Evolutionary conservation across 73 alveolate genomes (phyloP).

Genomic region (Blepharisma stoltei): DNA sequence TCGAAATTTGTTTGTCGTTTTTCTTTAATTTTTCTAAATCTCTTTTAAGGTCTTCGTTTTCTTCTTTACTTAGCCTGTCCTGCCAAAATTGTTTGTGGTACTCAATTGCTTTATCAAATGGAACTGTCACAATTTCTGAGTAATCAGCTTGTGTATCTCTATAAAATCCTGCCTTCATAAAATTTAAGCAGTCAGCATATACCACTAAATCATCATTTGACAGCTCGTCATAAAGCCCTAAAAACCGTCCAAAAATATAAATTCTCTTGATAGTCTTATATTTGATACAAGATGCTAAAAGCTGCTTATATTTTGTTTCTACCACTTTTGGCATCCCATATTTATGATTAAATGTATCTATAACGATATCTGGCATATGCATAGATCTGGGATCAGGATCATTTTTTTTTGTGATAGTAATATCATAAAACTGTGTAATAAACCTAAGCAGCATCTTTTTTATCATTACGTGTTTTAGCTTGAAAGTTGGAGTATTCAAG

Average conservation of each 20-base stretch:
- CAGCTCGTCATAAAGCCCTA: background rate
- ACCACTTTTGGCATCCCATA: conserved; percentile 30
- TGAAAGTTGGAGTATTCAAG: background rate
- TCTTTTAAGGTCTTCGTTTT: too few relatives aligned
- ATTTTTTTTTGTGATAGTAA: background rate
- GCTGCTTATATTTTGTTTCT: background rate
- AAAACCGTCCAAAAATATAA: conserved; percentile 7
- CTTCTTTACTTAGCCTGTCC: too few relatives aligned
- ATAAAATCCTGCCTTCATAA: background rate
- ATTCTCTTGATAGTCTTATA: conserved; percentile 7
- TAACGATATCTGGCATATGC: background rate
- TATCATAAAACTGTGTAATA: background rate
- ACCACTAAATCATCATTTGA: background rate
- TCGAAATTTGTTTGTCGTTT: too few relatives aligned
- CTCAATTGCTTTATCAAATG: conserved; percentile 13
- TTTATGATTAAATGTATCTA: background rate
- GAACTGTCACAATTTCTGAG: background rate
- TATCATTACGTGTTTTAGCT: background rate
- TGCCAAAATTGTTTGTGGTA: background rate
- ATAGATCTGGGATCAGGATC: background rate
- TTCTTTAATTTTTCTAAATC: too few relatives aligned
- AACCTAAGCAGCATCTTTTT: background rate
- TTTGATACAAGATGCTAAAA: background rate
- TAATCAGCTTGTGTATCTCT: background rate
- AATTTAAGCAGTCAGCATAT: background rate